Base-by-base conservation (phyloP, 257 asterid genomes). In the Cinchona pubescens region DNA sequence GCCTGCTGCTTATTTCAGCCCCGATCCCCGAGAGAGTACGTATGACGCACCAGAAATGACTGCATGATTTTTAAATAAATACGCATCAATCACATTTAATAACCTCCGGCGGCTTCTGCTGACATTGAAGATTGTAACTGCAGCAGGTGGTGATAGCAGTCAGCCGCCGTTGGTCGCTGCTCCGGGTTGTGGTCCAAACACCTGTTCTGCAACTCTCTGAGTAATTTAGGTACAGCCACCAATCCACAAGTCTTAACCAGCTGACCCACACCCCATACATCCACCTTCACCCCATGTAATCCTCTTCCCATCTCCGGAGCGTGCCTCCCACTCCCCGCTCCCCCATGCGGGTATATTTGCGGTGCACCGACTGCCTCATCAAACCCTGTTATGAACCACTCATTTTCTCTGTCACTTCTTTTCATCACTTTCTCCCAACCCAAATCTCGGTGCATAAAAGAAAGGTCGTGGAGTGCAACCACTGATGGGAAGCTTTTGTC, bases 141-240 rank as follows among this genome's bases (percentile, higher is more conserved):
- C 79, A 86, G 61, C 76, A 83, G 77, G 81, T 86, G 89, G 84
- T 79, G 86, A 70, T 86, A 86, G 81, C 89, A 86, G 84, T 86
- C 89, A 60, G 89, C 87, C 75, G 89, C 89, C 80, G 87, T 83
- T 43, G 89, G 89, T 14, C 87, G 79, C 75, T 83, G 87, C 80
- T 86, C 89, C 75, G 87, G 86, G 79, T 79, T 83, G 1, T 79
- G 83, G 67, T 86, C 89, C 87, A 86, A 75, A 45, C 89, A 86
- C 77, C 84, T 77, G 63, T 81, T 86, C 86, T 83, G 87, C 81
- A 86, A 69, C 62, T 86, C 89, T 40, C 82, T 76, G 1, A 86
- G 75, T 74, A 86, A 43, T 71, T 83, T 83, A 3, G 89, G 89
- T 19, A 86, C 69, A 45, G 78, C 79, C 43, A 77, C 82, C 80